phyloP scores from a whole-genome alignment of 305 asterid genomes.

The Fraxinus ornus region DNA sequence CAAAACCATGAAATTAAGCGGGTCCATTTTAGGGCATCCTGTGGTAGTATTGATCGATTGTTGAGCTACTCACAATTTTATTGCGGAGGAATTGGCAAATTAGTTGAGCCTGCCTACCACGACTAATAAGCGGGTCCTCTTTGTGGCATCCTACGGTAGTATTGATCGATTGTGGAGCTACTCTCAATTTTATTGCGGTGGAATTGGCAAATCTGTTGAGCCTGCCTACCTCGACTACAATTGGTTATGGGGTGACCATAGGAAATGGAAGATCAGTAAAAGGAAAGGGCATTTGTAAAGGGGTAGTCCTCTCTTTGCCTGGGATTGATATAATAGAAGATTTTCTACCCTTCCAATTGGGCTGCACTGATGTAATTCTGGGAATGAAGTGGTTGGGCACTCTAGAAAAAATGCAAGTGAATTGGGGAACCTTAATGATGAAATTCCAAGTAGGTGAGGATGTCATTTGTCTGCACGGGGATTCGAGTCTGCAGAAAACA shows the following conservation, averaged over 20 bases:
- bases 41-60: background rate
- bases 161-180: background rate
- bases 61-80: background rate
- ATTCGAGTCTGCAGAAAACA: accelerated
- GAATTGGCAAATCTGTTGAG: background rate
- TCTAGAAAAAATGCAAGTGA: background rate
- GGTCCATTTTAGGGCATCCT: background rate
- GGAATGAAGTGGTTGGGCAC: background rate
- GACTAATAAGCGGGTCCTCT: too few species aligned
- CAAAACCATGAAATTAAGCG: background rate
- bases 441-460: background rate
- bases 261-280: background rate
- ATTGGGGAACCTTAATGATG: background rate
- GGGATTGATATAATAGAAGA: background rate
- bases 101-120: too few species aligned
- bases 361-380: background rate
- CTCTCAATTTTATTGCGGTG: background rate
- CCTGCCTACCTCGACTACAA: accelerated
- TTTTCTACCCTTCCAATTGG: background rate
- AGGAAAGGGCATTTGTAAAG: background rate
- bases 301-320: background rate
- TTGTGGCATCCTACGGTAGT: accelerated
- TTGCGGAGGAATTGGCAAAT: accelerated
- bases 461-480: accelerated
- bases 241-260: background rate